These are phyloP conservation scores for Populus hybrid DNA, from an alignment of 441 rosid species.

Conservation along the genomic window DNA sequence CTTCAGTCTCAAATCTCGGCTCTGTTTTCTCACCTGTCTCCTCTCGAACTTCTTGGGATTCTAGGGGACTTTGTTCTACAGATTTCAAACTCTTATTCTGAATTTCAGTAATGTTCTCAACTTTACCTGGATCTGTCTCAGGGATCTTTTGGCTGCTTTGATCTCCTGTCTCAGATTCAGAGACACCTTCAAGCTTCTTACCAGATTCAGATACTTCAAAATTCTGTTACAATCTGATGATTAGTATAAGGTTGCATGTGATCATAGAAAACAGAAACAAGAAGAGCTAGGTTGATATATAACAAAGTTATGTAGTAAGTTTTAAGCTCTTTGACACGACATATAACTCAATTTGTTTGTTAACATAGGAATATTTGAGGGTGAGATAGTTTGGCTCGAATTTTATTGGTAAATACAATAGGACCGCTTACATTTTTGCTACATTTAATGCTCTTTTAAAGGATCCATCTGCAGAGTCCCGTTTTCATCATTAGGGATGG, in stretches of 20 bases:
- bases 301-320: neutral
- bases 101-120: conserved; percentile 15
- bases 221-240: conserved; percentile 27
- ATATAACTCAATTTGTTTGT: neutral
- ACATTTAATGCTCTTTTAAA: neutral
- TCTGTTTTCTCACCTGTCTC: conserved; percentile 30
- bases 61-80: conserved; percentile 21
- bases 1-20: conserved; percentile 21
- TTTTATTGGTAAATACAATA: neutral
- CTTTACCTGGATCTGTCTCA: conserved; percentile 18
- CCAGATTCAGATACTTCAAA: conserved; percentile 20
- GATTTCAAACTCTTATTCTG: conserved; percentile 19
- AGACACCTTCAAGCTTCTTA: conserved; percentile 17
- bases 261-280: neutral
- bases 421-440: neutral
- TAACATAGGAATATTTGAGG: neutral
- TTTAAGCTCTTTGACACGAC: neutral
- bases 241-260: conserved; percentile 20
- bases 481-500: neutral
- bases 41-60: conserved; percentile 25
- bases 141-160: conserved; percentile 19
- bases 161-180: conserved; percentile 28
- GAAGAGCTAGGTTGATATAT: neutral
- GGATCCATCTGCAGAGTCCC: neutral
- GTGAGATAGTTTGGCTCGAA: neutral